Conservation (phyloP, 1,284 basidiomycete species). For the Gastroboletus turbinatus region DNA sequence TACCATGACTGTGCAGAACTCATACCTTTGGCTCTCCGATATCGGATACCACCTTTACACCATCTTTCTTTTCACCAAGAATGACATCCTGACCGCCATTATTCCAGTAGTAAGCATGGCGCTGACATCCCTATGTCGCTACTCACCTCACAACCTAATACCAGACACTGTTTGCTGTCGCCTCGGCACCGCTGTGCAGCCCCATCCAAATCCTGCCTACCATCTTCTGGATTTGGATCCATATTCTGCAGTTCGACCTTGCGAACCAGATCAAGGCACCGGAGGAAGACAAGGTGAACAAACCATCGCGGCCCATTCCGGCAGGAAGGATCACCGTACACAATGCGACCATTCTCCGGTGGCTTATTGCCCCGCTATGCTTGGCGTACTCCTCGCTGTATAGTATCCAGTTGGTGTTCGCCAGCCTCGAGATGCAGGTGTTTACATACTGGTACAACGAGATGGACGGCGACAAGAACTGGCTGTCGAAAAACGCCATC, state of each 20-base stretch:
- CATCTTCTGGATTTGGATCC: conserved; percentile 44
- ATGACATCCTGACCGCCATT: conserved; percentile 41
- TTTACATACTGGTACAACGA: conserved; percentile 40
- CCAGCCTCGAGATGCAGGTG: conserved; percentile 35
- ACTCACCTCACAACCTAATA: conserved; percentile 5
- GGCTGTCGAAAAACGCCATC: conserved; percentile 37
- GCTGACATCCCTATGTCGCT: background rate
- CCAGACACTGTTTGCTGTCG: conserved; percentile 39
- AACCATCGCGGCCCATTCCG: conserved; percentile 42
- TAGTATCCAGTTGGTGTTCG: conserved; percentile 29
- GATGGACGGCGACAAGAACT: conserved; percentile 36
- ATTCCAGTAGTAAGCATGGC: conserved; percentile 38
- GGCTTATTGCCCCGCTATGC: conserved; percentile 38
- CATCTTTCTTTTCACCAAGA: conserved; percentile 42
- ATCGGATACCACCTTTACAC: conserved; percentile 30
- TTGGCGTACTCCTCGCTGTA: conserved; percentile 34
- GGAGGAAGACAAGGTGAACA: conserved; percentile 43
- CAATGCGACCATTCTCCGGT: conserved; percentile 37
- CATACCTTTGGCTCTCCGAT: conserved; percentile 4
- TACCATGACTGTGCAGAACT: conserved; percentile 15
- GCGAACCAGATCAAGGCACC: conserved; percentile 43
- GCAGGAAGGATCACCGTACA: conserved; percentile 35
- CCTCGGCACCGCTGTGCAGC: conserved; percentile 32
- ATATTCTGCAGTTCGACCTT: conserved; percentile 44
- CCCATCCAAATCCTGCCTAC: conserved; percentile 26